phyloP scores from a whole-genome alignment of 2,329 filamentous ascomycete species.

The Botryosphaeria agaves region DNA sequence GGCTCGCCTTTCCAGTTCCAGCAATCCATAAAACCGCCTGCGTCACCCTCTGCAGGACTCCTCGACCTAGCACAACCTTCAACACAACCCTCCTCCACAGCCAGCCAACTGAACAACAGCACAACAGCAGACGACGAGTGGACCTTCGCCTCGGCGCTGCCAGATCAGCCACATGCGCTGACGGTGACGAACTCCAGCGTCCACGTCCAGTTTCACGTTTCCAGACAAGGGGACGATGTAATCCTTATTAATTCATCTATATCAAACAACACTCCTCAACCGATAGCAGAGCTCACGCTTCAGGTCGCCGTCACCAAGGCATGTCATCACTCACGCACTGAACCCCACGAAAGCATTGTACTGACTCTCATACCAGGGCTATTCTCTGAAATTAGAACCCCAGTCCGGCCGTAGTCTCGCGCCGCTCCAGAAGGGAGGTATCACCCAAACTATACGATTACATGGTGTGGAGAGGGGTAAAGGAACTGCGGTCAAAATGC shows the following conservation, averaged over 20 bases:
- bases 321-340: slow-evolving; percentile 9
- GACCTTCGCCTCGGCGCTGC: slow-evolving; percentile 79
- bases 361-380: too few species aligned
- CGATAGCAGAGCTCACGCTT: slow-evolving; percentile 68
- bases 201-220: slow-evolving; percentile 56
- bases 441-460: slow-evolving; percentile 67
- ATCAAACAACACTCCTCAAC: slow-evolving; percentile 58
- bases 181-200: slow-evolving; percentile 54
- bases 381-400: slow-evolving; percentile 63
- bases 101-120: slow-evolving; percentile 12
- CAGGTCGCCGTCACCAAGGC: slow-evolving; percentile 91
- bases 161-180: slow-evolving; percentile 44
- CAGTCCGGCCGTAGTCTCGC: slow-evolving; percentile 65
- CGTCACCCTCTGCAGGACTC: slow-evolving; percentile 15
- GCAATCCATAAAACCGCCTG: slow-evolving; percentile 19
- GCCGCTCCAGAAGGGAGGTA: slow-evolving; percentile 54
- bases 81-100: slow-evolving; percentile 5
- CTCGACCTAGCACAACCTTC: slow-evolving; percentile 16
- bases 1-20: slow-evolving; percentile 31
- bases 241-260: slow-evolving; percentile 65
- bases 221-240: slow-evolving; percentile 36
- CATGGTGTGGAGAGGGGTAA: slow-evolving; percentile 55
- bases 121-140: slow-evolving; percentile 64
- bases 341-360: too few species aligned
- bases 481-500: slow-evolving; percentile 68